A percentile compares a stretch with the other conserved stretches of the same genome.
Evolutionary conservation across 768 basidiomycete genomes (phyloP).

Genomic region (Crepidotus variabilis): DNA sequence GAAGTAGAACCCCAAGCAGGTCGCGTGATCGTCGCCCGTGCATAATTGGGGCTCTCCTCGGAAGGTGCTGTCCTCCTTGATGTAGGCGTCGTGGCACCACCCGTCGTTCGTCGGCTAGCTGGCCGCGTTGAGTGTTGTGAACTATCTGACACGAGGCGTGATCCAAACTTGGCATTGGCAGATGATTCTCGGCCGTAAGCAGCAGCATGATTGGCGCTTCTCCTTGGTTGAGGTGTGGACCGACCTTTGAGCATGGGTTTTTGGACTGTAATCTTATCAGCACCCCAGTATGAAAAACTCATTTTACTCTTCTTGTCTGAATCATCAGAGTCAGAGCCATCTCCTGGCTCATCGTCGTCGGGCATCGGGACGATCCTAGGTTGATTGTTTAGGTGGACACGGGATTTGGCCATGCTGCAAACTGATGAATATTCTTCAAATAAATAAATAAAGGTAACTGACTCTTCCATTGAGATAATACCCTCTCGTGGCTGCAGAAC

Average conservation of each 20-base stretch:
- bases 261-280: constrained; percentile 86
- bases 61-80: constrained; percentile 42
- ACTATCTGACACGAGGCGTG: constrained; percentile 70
- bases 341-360: constrained; percentile 58
- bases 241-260: constrained; percentile 62
- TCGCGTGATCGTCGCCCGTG: constrained; percentile 70
- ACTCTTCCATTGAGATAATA: constrained; percentile 91
- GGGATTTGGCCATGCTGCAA: constrained; percentile 65
- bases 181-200: constrained; percentile 79
- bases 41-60: constrained; percentile 62
- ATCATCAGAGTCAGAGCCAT: constrained; percentile 67
- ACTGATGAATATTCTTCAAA: constrained; percentile 8
- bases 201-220: constrained; percentile 40
- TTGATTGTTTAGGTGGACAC: constrained; percentile 52
- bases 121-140: constrained; percentile 45
- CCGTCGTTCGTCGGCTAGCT: constrained; percentile 53
- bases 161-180: constrained; percentile 91
- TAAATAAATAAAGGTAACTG: constrained; percentile 26
- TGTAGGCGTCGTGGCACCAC: constrained; percentile 35
- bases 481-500: constrained; percentile 74
- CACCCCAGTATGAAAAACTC: constrained; percentile 94
- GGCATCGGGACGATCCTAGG: constrained; percentile 69
- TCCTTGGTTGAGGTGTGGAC: constrained; percentile 29
- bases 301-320: constrained; percentile 90
- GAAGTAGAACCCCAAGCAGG: constrained; percentile 60